Evolutionary conservation across 352 stramenopile species (phyloP).

Genomic region (Halophytophthora polymorphica): DNA sequence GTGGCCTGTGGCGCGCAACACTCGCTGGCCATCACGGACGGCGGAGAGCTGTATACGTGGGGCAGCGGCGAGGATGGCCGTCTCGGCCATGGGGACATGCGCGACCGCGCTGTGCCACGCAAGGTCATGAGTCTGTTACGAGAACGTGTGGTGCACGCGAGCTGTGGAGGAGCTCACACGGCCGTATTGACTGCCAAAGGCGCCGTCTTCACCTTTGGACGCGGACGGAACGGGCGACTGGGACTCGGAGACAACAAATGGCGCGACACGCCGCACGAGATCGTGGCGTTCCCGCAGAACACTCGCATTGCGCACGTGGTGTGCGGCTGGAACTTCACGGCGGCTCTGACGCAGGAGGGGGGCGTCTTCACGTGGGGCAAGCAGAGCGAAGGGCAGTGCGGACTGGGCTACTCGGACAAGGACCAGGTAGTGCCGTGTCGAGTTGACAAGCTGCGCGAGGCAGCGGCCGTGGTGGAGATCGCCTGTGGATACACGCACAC

Average conservation of each 20-base stretch:
- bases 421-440: slow-evolving; percentile 66
- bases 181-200: slow-evolving; percentile 60
- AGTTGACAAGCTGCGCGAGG: slow-evolving; percentile 43
- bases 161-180: slow-evolving; percentile 76
- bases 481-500: slow-evolving; percentile 88
- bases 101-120: slow-evolving; percentile 62
- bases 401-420: slow-evolving; percentile 75
- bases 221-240: slow-evolving; percentile 68
- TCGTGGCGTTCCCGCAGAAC: slow-evolving; percentile 40
- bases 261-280: slow-evolving; percentile 61
- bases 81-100: slow-evolving; percentile 78
- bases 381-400: slow-evolving; percentile 84
- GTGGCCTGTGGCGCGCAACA: slow-evolving; percentile 77
- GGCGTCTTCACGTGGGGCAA: slow-evolving; percentile 85
- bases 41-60: slow-evolving; percentile 79
- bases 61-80: slow-evolving; percentile 79
- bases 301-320: slow-evolving; percentile 46
- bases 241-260: slow-evolving; percentile 76
- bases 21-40: slow-evolving; percentile 65
- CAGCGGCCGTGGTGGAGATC: slow-evolving; percentile 50
- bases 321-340: slow-evolving; percentile 84
- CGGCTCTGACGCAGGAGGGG: slow-evolving; percentile 44
- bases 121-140: slow-evolving; percentile 81
- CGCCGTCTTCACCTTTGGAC: slow-evolving; percentile 71
- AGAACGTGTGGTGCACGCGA: slow-evolving; percentile 61